Base-by-base conservation (phyloP, 495 filamentous ascomycete genomes). In the Thermothielavioides terrestris region DNA sequence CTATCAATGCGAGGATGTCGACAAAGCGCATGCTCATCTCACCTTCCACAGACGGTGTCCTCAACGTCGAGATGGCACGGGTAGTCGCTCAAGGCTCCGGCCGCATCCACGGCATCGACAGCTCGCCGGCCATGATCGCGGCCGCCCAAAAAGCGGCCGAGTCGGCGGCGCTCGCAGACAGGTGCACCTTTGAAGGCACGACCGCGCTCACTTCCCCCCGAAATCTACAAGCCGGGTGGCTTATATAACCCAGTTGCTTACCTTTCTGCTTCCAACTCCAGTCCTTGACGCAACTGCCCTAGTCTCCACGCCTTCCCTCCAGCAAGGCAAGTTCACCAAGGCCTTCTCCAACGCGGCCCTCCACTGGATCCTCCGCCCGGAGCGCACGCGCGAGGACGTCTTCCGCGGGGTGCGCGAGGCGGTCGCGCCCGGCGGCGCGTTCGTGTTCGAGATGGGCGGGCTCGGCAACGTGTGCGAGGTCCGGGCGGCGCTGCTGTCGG, bases 301-400 rank as follows among this genome's bases (percentile, higher is more conserved):
- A 28, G 21, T 54, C 26, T 18, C 21, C 15, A 30, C 46, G 21
- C 22, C 56, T 15, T 44, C 56, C 34, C 59, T 69, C 1, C 65
- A 65, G 23, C 36, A 30, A 1, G 53, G 49, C 30, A 18, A 49
- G 53, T 73, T 68, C 70, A 77, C 77, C 53, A 88, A 87, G 61
- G 70, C 85, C 53, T 85, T 89, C 61, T 86, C 82, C 34, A 89
- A 89, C 57, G 86, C 86, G 0, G 86, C 86, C 0, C 64, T 89
- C 34, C 49, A 90, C 67, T 91, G 86, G 86, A 82, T 91, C 58
- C 72, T 89, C 18, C 72, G 47, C 15, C 60, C 47, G 46, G 62
- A 32, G 60, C 68, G 34, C 50, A 53, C 49, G 3, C 50, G 56
- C 42, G 50, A 55, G 1, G 48, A 30, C 22, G 68, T 74, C 56